Conservation (phyloP, 148 eudicot species). For the Amaranthus palmeri region DNA sequence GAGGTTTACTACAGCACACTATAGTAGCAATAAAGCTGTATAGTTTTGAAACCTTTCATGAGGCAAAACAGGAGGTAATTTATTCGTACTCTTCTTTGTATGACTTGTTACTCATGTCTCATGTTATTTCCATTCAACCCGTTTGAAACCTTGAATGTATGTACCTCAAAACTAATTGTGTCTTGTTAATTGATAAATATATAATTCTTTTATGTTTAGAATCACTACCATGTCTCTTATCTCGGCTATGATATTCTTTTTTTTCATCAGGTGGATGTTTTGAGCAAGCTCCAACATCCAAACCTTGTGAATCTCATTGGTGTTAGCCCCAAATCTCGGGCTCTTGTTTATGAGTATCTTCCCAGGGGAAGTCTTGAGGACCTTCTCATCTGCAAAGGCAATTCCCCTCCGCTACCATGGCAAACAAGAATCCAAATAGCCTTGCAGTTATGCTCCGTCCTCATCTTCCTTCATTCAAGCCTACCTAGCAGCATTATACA, state of each 20-base stretch:
- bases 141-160: background rate
- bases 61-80: slow-evolving; percentile 65
- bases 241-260: background rate
- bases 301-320: slow-evolving; percentile 80
- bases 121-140: no score
- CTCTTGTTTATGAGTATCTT: slow-evolving; percentile 72
- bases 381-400: slow-evolving; percentile 55
- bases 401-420: slow-evolving; percentile 70
- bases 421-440: slow-evolving; percentile 72
- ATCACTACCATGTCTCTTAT: background rate
- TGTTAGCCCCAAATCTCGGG: slow-evolving; percentile 57
- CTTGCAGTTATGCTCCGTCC: slow-evolving; percentile 78
- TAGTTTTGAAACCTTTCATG: slow-evolving; percentile 44
- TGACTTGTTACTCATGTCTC: no score
- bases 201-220: background rate
- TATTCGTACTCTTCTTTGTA: background rate
- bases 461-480: slow-evolving; percentile 70
- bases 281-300: slow-evolving; percentile 80
- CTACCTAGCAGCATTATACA: slow-evolving; percentile 44
- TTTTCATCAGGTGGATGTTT: slow-evolving; percentile 47
- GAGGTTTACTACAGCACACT: slow-evolving; percentile 56
- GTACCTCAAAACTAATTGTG: background rate
- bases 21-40: slow-evolving; percentile 67
- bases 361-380: slow-evolving; percentile 86
- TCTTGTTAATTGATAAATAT: background rate